phyloP scores from a whole-genome alignment of 495 filamentous ascomycete genomes.

The Thermothielavioides terrestris region DNA sequence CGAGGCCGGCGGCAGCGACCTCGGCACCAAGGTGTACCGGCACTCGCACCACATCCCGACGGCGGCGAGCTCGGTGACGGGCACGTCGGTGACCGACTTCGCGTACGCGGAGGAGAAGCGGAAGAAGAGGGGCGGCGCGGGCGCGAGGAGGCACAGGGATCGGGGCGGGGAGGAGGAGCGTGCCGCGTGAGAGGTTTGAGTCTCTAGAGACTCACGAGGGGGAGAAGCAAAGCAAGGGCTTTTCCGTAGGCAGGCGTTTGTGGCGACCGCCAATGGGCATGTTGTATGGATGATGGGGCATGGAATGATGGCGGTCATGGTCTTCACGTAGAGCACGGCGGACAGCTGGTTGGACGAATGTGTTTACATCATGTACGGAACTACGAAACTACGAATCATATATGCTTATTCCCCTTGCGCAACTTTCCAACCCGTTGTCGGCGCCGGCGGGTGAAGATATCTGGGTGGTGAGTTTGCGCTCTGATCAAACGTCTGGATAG shows the following conservation, averaged over 20 bases:
- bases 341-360: not conserved
- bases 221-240: not conserved
- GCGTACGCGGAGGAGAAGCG: conserved; percentile 29
- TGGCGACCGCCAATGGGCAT: not conserved
- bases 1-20: conserved; percentile 45
- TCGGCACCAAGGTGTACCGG: conserved; percentile 73
- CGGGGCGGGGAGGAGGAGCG: not conserved
- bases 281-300: not conserved
- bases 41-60: conserved; percentile 66
- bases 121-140: conserved; percentile 25
- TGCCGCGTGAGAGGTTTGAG: not conserved
- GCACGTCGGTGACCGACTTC: conserved; percentile 16
- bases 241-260: not conserved
- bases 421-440: too few species aligned
- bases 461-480: too few species aligned
- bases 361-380: too few species aligned
- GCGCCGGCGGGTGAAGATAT: too few species aligned
- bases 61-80: conserved; percentile 27
- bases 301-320: not conserved
- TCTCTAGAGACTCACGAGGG: not conserved
- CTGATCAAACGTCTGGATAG: too few species aligned
- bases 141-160: conserved; percentile 12
- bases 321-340: not conserved
- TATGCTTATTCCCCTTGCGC: too few species aligned
- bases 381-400: too few species aligned